A percentile compares a stretch with the other conserved stretches of the same genome.
Conservation (phyloP, 2,329 filamentous ascomycete genomes). For the Coniella lustricola region DNA sequence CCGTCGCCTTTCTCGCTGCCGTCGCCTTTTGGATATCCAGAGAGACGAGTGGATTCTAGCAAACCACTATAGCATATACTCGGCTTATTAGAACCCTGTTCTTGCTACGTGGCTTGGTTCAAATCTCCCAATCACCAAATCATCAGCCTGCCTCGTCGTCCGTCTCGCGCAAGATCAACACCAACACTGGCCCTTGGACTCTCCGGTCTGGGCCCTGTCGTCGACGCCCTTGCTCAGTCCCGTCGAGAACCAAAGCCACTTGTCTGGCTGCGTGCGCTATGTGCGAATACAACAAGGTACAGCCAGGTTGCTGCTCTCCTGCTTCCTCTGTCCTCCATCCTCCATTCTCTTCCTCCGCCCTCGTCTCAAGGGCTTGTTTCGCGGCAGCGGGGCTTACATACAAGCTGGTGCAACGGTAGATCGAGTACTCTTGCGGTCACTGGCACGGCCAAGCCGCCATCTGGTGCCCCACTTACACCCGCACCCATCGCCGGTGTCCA, state of each 20-base stretch:
- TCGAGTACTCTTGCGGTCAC: constrained; percentile 45
- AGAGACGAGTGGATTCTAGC: no score
- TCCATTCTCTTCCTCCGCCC: not conserved
- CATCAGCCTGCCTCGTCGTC: no score
- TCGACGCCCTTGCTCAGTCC: no score
- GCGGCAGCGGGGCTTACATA: no score
- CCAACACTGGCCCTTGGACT: no score
- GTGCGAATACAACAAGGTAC: constrained; percentile 17
- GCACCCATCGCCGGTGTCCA: constrained; percentile 35
- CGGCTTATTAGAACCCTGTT: no score
- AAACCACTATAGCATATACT: no score
- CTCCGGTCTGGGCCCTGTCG: no score
- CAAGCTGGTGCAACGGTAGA: constrained; percentile 23
- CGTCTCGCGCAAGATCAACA: not conserved
- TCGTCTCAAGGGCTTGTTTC: not conserved
- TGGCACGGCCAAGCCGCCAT: constrained; percentile 40
- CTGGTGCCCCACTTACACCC: constrained; percentile 39
- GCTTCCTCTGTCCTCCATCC: not conserved
- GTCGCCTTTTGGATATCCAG: not conserved
- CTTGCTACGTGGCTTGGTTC: no score
- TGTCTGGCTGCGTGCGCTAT: not conserved
- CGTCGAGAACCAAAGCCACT: no score
- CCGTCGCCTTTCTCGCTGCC: not conserved
- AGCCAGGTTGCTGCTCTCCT: not conserved
- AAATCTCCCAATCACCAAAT: no score